Base-by-base conservation (phyloP, 2,329 filamentous ascomycete species). In the Xylariaceae sp. region DNA sequence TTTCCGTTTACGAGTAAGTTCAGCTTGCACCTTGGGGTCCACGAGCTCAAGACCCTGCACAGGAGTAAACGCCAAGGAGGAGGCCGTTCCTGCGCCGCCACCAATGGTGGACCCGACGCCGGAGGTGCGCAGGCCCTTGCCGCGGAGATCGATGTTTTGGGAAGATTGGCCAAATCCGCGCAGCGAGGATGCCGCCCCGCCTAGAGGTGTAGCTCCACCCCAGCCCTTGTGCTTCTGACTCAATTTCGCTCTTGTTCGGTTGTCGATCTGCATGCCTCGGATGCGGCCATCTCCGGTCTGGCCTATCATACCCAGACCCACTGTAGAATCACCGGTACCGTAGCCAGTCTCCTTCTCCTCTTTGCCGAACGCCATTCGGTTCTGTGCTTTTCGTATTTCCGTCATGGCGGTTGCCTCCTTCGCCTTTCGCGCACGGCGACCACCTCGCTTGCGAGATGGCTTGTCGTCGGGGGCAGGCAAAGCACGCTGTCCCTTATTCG, bases 371-470 rank as follows among this genome's bases (percentile, higher is more conserved):
- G 88, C 91, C 84, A 99, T 88, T 56, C 94, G 85, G 76, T 99
- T 99, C 75, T 97, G 94, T 3, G 92, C 92, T 74, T 97, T 97
- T 65, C 92, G 87, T 35, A 99, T 79, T 57, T 99, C 94, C 0
- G 94, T 99, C 91, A 97, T 96, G 61, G 94, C 93, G 5, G 90
- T 90, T 3, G 93, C 92, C 74, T 96, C 94, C 81, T 99, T 99
- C 61, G 93, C 93, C 74, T 96, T 96, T 59, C 94, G 82, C 10
- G 92, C 94, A 65, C 92, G 82, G 57, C 93, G 82, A 55, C 94
- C 94, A 73, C 94, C 94, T 65, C 94, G 89, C 74, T 99, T 99
- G 39, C 92, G 83, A 0, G 90, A 87, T 1, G 92, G 94, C 73
- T 97, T 99, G 75, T 99, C 94, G 71, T 97, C 94, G 0, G 94